These are phyloP conservation scores for Globisporangium spiculum DNA, from an alignment of 352 stramenopile genomes.

Conservation along the genomic window DNA sequence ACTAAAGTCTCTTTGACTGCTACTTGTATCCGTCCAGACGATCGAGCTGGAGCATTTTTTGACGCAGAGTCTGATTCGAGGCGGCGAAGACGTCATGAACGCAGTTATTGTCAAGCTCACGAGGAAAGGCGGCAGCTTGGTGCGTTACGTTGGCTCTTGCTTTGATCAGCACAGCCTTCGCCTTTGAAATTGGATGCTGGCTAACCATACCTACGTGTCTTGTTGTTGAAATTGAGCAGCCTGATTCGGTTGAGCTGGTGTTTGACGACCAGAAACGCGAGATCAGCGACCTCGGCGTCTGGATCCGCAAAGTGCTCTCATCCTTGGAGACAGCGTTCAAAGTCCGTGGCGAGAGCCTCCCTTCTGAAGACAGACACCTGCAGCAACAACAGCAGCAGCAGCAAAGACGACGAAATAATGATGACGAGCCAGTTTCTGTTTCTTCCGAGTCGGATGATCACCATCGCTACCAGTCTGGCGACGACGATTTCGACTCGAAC, in stretches of 20 bases:
- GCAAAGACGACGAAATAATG: neutral
- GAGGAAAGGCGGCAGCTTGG: constrained; percentile 36
- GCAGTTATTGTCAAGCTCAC: constrained; percentile 43
- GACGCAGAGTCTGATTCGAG: constrained; percentile 47
- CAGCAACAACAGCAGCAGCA: neutral
- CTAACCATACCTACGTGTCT: neutral
- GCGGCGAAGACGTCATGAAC: constrained; percentile 75
- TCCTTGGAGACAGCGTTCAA: constrained; percentile 32
- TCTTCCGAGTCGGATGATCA: constrained; percentile 10
- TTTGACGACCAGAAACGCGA: constrained; percentile 43
- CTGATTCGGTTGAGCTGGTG: constrained; percentile 32
- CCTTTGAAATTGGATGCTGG: neutral
- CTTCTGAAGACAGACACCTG: neutral
- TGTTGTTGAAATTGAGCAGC: neutral
- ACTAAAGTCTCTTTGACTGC: neutral
- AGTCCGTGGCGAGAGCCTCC: constrained; percentile 25
- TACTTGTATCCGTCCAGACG: constrained; percentile 27
- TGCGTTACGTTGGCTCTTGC: constrained; percentile 18
- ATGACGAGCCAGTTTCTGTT: neutral
- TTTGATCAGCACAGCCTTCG: neutral
- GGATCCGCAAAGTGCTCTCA: constrained; percentile 40
- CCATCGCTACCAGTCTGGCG: constrained; percentile 5
- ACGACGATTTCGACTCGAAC: constrained; percentile 4
- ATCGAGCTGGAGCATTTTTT: constrained; percentile 38
- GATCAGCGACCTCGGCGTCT: constrained; percentile 49